Conservation (phyloP, 2,329 filamentous ascomycete genomes). For the Ceratocystis diversiconidia region DNA sequence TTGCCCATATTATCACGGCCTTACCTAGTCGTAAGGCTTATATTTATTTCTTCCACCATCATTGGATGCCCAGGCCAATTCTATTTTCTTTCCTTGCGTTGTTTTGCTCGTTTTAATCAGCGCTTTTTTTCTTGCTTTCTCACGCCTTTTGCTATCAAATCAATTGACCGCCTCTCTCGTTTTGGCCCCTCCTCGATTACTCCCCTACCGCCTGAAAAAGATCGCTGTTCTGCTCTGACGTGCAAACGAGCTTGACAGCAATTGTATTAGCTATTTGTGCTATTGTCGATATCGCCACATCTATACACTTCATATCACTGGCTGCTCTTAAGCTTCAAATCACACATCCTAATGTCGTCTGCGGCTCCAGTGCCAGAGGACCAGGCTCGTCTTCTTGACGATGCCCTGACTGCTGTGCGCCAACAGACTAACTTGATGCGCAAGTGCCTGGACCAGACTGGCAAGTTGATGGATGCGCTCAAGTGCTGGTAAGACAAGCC, state of each 20-base stretch:
- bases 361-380: slow-evolving; percentile 54
- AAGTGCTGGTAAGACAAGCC: slow-evolving; percentile 79
- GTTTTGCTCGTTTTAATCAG: slow-evolving; percentile 1
- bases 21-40: not conserved
- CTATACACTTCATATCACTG: not conserved
- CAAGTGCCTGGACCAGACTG: slow-evolving; percentile 89
- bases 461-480: slow-evolving; percentile 98
- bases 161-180: not conserved
- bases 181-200: not conserved
- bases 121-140: not conserved
- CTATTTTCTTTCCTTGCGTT: not conserved
- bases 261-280: too few species aligned
- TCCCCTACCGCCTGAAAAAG: not conserved
- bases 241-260: too few species aligned
- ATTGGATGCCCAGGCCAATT: not conserved
- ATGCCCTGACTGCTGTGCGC: slow-evolving; percentile 89
- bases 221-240: too few species aligned
- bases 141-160: not conserved
- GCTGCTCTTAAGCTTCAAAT: not conserved
- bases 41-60: not conserved
- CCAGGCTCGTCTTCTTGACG: slow-evolving; percentile 85
- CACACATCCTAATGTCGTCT: slow-evolving; percentile 28
- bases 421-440: slow-evolving; percentile 96
- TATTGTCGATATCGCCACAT: not conserved
- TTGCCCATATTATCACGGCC: not conserved